phyloP scores from a whole-genome alignment of 108 stramenopile genomes.

The Nannochloropsis salina region DNA sequence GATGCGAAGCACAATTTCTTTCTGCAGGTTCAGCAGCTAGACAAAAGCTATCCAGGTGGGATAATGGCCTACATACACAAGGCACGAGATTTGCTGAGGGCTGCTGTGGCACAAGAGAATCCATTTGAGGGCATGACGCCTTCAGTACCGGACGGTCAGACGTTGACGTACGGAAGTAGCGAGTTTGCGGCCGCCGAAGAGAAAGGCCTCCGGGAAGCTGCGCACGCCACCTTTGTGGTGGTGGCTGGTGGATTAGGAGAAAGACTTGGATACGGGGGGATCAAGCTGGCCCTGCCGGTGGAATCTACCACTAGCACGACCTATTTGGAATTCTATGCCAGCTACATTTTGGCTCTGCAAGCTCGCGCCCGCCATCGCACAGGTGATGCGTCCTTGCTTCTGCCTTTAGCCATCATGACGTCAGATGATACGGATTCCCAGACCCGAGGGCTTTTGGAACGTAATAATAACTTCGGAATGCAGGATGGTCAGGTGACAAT shows the following conservation, averaged over 20 bases:
- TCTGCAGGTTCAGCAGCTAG: conserved; percentile 63
- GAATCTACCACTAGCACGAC: conserved; percentile 72
- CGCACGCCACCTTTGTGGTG: conserved; percentile 41
- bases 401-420: conserved; percentile 97
- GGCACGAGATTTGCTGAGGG: conserved; percentile 71
- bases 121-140: conserved; percentile 90
- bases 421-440: conserved; percentile 89
- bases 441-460: conserved; percentile 75
- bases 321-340: conserved; percentile 79
- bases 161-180: conserved; percentile 61
- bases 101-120: conserved; percentile 76
- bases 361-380: conserved; percentile 55
- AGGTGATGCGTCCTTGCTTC: conserved; percentile 60
- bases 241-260: conserved; percentile 86
- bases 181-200: conserved; percentile 54
- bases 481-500: conserved; percentile 76
- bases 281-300: conserved; percentile 86
- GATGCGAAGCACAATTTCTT: conserved; percentile 57
- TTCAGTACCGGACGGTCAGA: conserved; percentile 78
- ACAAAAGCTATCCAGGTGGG: conserved; percentile 86
- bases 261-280: conserved; percentile 85
- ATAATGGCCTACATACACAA: conserved; percentile 77
- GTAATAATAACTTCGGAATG: conserved; percentile 85
- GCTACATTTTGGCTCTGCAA: conserved; percentile 88
- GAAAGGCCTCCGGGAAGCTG: conserved; percentile 26